phyloP scores from a whole-genome alignment of 345 rosid genomes.

The Syzygium aqueum region DNA sequence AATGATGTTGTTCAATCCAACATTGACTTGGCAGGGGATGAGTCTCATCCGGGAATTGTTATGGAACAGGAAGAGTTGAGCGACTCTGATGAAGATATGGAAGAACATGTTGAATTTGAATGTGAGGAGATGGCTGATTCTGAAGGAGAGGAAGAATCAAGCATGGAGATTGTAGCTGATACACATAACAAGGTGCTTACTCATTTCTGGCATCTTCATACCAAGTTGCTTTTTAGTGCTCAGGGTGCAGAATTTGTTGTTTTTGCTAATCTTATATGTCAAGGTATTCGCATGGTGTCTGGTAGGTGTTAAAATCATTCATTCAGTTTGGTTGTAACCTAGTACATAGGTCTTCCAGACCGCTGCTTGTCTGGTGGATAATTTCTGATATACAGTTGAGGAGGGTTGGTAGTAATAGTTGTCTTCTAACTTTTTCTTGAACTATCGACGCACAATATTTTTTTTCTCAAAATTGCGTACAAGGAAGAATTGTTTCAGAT shows the following conservation, averaged over 20 bases:
- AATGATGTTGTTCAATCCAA: conserved; percentile 19
- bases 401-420: background rate
- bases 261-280: background rate
- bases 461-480: too few species aligned
- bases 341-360: background rate
- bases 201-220: background rate
- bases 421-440: too few species aligned
- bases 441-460: too few species aligned
- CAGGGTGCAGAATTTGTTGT: background rate
- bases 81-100: conserved; percentile 86
- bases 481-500: too few species aligned
- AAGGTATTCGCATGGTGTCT: background rate
- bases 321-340: background rate
- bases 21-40: conserved; percentile 35
- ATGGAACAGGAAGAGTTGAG: conserved; percentile 99
- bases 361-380: background rate
- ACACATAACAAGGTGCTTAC: conserved; percentile 37
- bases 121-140: conserved; percentile 99
- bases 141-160: conserved; percentile 72
- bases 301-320: background rate
- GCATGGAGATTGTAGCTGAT: conserved; percentile 26
- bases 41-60: conserved; percentile 69
- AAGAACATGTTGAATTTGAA: conserved; percentile 94
- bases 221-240: background rate
- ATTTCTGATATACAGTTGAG: background rate